These are phyloP conservation scores for Beauveria sp. DNA, from an alignment of 2,329 filamentous ascomycete species.

Conservation along the genomic window DNA sequence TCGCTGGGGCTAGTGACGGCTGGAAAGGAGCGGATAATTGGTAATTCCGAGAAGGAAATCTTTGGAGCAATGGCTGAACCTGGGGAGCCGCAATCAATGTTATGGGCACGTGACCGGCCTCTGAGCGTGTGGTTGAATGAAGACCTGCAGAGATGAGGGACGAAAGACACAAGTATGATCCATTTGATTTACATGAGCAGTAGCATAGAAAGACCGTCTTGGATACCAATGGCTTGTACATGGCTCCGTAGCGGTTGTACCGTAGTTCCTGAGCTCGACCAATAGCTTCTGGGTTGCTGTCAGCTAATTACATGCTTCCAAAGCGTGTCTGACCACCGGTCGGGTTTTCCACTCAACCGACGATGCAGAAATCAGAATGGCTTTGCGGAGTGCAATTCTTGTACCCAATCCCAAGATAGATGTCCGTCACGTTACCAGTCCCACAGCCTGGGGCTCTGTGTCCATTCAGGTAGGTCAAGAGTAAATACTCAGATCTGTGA, in stretches of 20 bases:
- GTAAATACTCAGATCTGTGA: background rate
- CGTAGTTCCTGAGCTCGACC: background rate
- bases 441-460: background rate
- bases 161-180: background rate
- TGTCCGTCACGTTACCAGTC: background rate
- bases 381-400: background rate
- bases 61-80: background rate
- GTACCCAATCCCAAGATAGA: background rate
- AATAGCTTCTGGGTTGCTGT: background rate
- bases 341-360: background rate
- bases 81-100: background rate
- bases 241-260: background rate
- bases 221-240: background rate
- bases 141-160: background rate
- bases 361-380: background rate
- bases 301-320: too few relatives aligned
- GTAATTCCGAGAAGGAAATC: background rate
- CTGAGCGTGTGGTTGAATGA: background rate
- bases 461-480: background rate
- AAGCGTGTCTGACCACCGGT: too few relatives aligned
- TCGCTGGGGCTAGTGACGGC: slow-evolving; percentile 15
- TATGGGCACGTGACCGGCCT: background rate
- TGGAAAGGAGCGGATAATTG: slow-evolving; percentile 7
- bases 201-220: background rate
- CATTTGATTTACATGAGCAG: background rate